Conservation (phyloP, 2,329 filamentous ascomycete genomes). For the Fusarium buharicum region DNA sequence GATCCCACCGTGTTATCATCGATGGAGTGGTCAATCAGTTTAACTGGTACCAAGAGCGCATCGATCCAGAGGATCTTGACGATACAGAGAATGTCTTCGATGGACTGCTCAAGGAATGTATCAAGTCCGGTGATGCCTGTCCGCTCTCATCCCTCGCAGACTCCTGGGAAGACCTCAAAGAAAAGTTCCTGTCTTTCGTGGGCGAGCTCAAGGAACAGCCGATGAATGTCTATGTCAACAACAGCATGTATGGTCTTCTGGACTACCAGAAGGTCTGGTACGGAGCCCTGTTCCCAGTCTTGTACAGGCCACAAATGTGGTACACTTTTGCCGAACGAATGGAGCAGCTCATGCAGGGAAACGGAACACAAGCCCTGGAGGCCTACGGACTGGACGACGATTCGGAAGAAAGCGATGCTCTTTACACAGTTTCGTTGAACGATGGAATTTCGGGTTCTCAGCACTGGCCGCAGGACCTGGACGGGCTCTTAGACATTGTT, state of each 20-base stretch:
- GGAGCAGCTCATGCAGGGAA: constrained; percentile 51
- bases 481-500: constrained; percentile 50
- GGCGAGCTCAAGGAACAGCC: constrained; percentile 52
- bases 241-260: constrained; percentile 52
- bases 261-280: constrained; percentile 51
- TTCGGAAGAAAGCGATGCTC: constrained; percentile 41
- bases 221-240: constrained; percentile 56
- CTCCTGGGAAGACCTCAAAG: constrained; percentile 50
- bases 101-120: constrained; percentile 51
- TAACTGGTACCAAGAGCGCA: constrained; percentile 47
- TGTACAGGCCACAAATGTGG: constrained; percentile 55
- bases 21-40: constrained; percentile 51
- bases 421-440: constrained; percentile 43
- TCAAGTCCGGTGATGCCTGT: constrained; percentile 58
- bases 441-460: constrained; percentile 41
- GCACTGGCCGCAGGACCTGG: constrained; percentile 49
- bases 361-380: constrained; percentile 53
- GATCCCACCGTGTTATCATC: constrained; percentile 49
- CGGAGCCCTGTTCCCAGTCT: constrained; percentile 51
- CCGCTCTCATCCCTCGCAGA: constrained; percentile 52
- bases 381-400: constrained; percentile 45
- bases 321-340: constrained; percentile 50
- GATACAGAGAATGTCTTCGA: constrained; percentile 48
- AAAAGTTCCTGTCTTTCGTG: constrained; percentile 49
- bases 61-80: constrained; percentile 43